Percentiles rank a stretch among this genome's conserved stretches.
phyloP scores from a whole-genome alignment of 2,329 filamentous ascomycete genomes.

The Trichoderma atrobrunneum region DNA sequence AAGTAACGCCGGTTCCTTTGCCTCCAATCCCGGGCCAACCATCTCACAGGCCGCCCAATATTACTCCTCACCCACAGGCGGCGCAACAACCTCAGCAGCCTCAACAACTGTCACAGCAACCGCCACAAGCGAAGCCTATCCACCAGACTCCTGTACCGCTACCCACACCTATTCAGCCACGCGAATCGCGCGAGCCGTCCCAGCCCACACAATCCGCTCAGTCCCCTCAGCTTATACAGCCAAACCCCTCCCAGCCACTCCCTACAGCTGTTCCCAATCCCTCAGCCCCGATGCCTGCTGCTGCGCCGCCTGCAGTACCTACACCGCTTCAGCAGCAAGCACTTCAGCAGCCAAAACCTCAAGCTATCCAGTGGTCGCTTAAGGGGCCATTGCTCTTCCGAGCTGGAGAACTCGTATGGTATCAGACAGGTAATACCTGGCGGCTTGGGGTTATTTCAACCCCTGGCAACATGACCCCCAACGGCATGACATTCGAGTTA shows the following conservation, averaged over 20 bases:
- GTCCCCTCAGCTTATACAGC: background rate
- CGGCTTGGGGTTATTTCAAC: constrained; percentile 45
- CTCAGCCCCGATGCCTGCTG: constrained; percentile 6
- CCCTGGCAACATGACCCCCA: constrained; percentile 34
- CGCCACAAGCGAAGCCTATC: constrained; percentile 6
- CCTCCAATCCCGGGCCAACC: constrained; percentile 35
- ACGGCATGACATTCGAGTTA: constrained; percentile 35
- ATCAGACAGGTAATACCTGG: constrained; percentile 46
- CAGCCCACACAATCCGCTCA: constrained; percentile 15
- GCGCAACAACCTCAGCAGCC: constrained; percentile 19
- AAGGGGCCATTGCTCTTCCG: constrained; percentile 42
- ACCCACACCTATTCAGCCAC: constrained; percentile 23
- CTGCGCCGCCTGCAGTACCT: background rate
- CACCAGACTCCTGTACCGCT: constrained; percentile 1
- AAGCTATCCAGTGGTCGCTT: constrained; percentile 31
- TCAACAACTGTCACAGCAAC: constrained; percentile 16
- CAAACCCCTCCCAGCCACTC: constrained; percentile 14
- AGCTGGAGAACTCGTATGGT: constrained; percentile 51
- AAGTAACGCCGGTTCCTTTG: constrained; percentile 38
- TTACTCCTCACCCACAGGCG: constrained; percentile 24
- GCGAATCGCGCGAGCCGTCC: constrained; percentile 23
- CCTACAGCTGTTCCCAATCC: constrained; percentile 10
- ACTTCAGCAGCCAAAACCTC: constrained; percentile 11
- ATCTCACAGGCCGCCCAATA: constrained; percentile 32
- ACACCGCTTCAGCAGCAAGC: constrained; percentile 5